phyloP scores from a whole-genome alignment of 2,329 filamentous ascomycete species.

The Arthroderma sp. region DNA sequence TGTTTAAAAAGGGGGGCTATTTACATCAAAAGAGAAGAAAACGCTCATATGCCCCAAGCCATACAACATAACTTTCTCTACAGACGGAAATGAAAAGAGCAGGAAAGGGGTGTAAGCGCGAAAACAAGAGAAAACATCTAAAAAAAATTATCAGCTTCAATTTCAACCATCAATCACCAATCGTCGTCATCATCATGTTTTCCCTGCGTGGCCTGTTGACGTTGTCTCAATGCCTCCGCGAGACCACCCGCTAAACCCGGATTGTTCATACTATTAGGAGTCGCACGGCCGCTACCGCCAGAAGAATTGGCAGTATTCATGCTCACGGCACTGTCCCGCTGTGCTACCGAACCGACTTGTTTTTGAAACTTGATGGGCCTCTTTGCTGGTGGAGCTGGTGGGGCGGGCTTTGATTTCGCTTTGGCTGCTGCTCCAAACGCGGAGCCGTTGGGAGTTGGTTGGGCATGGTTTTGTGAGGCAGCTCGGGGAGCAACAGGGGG shows the following conservation, averaged over 20 bases:
- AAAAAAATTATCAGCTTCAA: too few species aligned
- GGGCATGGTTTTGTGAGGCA: too few species aligned
- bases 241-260: conserved; percentile 58
- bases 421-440: conserved; percentile 29
- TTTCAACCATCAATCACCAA: too few species aligned
- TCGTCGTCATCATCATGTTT: conserved; percentile 57
- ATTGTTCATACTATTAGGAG: conserved; percentile 44
- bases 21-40: too few species aligned
- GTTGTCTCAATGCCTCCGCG: conserved; percentile 63
- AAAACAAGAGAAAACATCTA: too few species aligned
- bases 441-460: conserved; percentile 41
- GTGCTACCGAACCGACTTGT: conserved; percentile 50
- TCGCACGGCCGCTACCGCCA: conserved; percentile 54
- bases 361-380: conserved; percentile 61
- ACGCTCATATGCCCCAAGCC: too few species aligned
- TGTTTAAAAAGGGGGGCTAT: too few species aligned
- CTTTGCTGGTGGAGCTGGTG: conserved; percentile 68
- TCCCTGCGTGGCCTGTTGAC: conserved; percentile 63
- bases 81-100: too few species aligned
- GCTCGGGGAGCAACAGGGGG: conserved; percentile 34
- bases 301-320: conserved; percentile 37
- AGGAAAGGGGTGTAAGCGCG: too few species aligned
- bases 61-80: too few species aligned
- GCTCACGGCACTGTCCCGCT: conserved; percentile 51
- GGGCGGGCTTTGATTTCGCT: conserved; percentile 51